Percentiles rank a stretch among this genome's conserved stretches.
Evolutionary conservation across 2,329 filamentous ascomycete species (phyloP).

Genomic region (Stagonosporopsis rhizophila): DNA sequence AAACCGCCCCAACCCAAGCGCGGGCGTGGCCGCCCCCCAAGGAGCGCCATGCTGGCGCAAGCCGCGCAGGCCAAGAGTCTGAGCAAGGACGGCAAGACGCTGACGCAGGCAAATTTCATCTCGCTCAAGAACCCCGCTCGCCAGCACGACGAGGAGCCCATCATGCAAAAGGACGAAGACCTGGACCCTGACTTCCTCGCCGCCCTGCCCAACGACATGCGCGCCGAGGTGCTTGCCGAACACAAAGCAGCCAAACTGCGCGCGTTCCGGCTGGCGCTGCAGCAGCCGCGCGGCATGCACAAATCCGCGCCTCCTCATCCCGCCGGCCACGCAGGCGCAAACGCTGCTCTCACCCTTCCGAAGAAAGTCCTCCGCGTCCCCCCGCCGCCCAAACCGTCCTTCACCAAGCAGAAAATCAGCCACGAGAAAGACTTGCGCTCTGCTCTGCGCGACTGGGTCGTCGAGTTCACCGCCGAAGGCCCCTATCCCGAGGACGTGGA

Average conservation of each 20-base stretch:
- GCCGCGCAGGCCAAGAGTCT: conserved; percentile 59
- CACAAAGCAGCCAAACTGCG: conserved; percentile 56
- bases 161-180: conserved; percentile 6
- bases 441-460: conserved; percentile 78
- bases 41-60: conserved; percentile 49
- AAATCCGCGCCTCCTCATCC: background rate
- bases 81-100: conserved; percentile 42
- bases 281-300: background rate
- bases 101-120: conserved; percentile 80
- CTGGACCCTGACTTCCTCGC: conserved; percentile 72
- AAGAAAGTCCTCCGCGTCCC: conserved; percentile 53
- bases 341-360: background rate
- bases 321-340: background rate
- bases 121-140: conserved; percentile 40
- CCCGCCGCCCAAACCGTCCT: conserved; percentile 62
- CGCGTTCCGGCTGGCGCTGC: conserved; percentile 39
- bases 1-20: conserved; percentile 72
- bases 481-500: conserved; percentile 81
- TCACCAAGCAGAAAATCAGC: conserved; percentile 66
- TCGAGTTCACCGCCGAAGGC: conserved; percentile 73
- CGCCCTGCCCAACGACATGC: conserved; percentile 76
- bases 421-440: conserved; percentile 70
- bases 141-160: background rate
- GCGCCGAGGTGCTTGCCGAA: conserved; percentile 75
- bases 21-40: conserved; percentile 61